Base-by-base conservation (phyloP, 2,329 filamentous ascomycete species). In the Cladophialophora chaetospira region DNA sequence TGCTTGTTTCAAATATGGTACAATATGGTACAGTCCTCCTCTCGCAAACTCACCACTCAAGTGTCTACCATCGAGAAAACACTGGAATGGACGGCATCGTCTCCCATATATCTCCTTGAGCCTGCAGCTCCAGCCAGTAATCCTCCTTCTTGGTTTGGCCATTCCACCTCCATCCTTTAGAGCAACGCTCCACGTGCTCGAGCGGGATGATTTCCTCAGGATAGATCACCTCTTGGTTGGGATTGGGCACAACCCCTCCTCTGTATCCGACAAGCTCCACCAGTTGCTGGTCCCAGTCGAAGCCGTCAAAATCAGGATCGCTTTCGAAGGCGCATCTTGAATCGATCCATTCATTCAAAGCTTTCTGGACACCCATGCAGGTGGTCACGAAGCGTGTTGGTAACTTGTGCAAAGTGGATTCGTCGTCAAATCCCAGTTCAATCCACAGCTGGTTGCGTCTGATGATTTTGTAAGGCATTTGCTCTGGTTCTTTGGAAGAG, bases 401-500 rank as follows among this genome's bases (percentile, higher is more conserved):
- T n/a, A 53, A 5, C 23, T 15, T 15, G 21, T n/a, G n/a, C n/a
- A n/a, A n/a, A n/a, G n/a, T n/a, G n/a, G n/a, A n/a, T n/a, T n/a
- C n/a, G n/a, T n/a, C n/a, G n/a, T n/a, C n/a, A n/a, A n/a, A n/a
- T n/a, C n/a, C n/a, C n/a, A n/a, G n/a, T n/a, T n/a, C n/a, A n/a
- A n/a, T n/a, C n/a, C n/a, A 45, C 10, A 60, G 52, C 13, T 44
- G 11, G 4, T 23, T 8, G 13, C 48, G 44, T 4, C 28, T 10
- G 25, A 60, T 21, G 43, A 60, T 36, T 21, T 57, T 59, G 48
- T 43, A 52, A 3, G 57, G 59, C 57, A 59, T 60, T 9, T 25
- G 38, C 3, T 25, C 26, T 26, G 26, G 31, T 19, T 11, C 23
- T 8, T 11, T 17, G 11, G n/a, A n/a, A 8, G 17, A 25, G 21